Evolutionary conservation across 2,329 filamentous ascomycete species (phyloP).

Genomic region (Ceratocystis ficicola): DNA sequence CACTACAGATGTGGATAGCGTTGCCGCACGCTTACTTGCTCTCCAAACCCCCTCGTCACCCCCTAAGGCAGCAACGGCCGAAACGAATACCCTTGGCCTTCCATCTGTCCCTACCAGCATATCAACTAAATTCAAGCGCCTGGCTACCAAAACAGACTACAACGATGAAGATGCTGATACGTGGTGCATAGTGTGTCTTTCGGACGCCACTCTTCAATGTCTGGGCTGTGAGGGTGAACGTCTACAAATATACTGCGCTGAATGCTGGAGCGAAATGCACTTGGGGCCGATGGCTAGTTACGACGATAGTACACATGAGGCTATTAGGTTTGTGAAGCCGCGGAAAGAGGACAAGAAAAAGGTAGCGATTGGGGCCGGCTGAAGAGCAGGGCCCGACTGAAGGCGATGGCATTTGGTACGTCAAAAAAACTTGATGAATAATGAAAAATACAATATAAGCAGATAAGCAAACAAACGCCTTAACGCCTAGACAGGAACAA

Average conservation of each 20-base stretch:
- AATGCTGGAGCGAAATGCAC: conserved; percentile 76
- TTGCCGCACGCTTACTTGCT: conserved; percentile 42
- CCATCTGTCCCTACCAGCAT: conserved; percentile 38
- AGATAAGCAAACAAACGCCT: background rate
- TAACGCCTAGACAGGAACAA: background rate
- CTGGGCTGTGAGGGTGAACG: conserved; percentile 55
- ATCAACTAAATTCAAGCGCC: conserved; percentile 35
- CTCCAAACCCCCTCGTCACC: conserved; percentile 32
- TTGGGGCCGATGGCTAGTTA: conserved; percentile 54
- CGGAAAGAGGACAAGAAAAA: conserved; percentile 28
- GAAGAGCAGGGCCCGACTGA: conserved; percentile 21
- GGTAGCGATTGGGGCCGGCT: conserved; percentile 31
- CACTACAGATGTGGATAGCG: conserved; percentile 32
- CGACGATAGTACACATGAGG: conserved; percentile 58
- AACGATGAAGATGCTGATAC: conserved; percentile 60
- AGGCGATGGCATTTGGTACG: background rate
- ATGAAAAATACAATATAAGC: conserved; percentile 9
- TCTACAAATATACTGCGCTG: conserved; percentile 51
- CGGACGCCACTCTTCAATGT: conserved; percentile 63
- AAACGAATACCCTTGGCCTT: conserved; percentile 25
- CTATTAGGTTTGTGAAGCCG: conserved; percentile 44
- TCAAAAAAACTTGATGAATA: background rate
- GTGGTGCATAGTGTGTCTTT: conserved; percentile 75
- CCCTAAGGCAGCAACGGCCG: conserved; percentile 24
- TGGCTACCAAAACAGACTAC: conserved; percentile 35